Evolutionary conservation across 139 green algal species (phyloP).

Genomic region (Micractinium conductrix): DNA sequence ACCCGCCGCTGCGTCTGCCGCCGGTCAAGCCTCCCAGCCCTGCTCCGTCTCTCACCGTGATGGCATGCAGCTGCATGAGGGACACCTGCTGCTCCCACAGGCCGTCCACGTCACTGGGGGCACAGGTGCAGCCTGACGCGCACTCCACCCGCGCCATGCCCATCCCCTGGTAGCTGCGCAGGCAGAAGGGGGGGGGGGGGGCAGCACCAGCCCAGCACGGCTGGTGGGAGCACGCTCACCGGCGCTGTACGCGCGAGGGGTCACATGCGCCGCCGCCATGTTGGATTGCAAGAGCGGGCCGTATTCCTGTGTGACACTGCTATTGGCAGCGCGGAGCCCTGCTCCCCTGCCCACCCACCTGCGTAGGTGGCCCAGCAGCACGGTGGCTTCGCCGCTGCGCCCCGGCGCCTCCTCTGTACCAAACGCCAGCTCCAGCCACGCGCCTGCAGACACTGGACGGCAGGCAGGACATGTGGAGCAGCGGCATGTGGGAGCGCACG

Average conservation of each 20-base stretch:
- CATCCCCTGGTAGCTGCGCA: slow-evolving; percentile 33
- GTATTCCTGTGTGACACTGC: too few species aligned
- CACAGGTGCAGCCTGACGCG: slow-evolving; percentile 10
- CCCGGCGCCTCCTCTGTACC: background rate
- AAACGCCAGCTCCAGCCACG: slow-evolving; percentile 14
- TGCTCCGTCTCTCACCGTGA: background rate
- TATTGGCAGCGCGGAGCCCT: too few species aligned
- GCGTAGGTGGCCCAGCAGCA: slow-evolving; percentile 23
- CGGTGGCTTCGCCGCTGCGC: background rate
- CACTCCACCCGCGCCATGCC: background rate
- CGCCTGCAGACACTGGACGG: background rate
- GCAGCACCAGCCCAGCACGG: too few species aligned
- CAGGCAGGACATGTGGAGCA: background rate
- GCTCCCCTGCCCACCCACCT: slow-evolving; percentile 24
- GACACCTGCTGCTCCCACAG: background rate
- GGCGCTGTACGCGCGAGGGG: too few species aligned
- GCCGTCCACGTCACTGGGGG: background rate
- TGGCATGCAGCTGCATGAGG: slow-evolving; percentile 14
- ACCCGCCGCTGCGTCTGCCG: background rate
- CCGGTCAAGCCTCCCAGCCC: background rate
- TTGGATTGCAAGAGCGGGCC: too few species aligned
- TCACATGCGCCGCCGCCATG: too few species aligned
- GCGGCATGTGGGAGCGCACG: too few species aligned
- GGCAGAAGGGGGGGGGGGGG: too few species aligned
- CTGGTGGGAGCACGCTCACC: too few species aligned